phyloP scores from a whole-genome alignment of 2,329 filamentous ascomycete genomes.

The Exophiala dermatitidis region DNA sequence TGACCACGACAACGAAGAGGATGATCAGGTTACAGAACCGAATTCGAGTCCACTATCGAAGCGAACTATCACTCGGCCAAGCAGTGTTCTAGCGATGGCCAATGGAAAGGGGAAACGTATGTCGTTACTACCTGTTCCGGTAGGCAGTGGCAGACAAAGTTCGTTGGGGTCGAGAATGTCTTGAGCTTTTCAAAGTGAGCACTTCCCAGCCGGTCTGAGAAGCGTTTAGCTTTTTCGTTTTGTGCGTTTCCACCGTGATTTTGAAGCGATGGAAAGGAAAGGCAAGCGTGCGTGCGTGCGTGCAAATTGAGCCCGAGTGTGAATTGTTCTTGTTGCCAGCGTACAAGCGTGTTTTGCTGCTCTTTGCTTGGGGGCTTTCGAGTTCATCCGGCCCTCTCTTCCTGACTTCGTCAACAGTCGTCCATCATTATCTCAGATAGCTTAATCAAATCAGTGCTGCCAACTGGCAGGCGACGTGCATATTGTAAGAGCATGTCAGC shows the following conservation, averaged over 20 bases:
- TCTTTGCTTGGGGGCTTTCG: neutral
- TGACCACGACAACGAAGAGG: conserved; percentile 20
- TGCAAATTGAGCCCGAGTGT: neutral
- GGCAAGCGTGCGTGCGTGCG: too few species aligned
- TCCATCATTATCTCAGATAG: neutral
- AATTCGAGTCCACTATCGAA: conserved; percentile 26
- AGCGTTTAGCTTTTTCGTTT: conserved; percentile 1
- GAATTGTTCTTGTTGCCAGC: neutral
- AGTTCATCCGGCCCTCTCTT: neutral
- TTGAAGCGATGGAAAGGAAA: neutral
- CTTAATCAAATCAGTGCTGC: too few species aligned
- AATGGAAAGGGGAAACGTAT: conserved; percentile 26
- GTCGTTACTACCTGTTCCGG: conserved; percentile 24
- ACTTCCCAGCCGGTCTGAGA: conserved; percentile 17
- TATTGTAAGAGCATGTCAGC: too few species aligned
- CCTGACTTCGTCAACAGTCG: neutral
- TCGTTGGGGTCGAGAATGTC: conserved; percentile 19
- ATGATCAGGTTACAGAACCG: conserved; percentile 23
- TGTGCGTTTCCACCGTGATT: neutral
- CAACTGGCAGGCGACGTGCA: too few species aligned
- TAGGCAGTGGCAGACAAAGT: conserved; percentile 21
- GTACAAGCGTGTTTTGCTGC: neutral
- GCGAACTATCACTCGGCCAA: conserved; percentile 25
- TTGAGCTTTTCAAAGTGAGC: neutral
- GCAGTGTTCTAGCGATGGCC: conserved; percentile 22